These are phyloP conservation scores for Coelastrella sp. DNA, from an alignment of 139 green algal genomes.

Conservation along the genomic window DNA sequence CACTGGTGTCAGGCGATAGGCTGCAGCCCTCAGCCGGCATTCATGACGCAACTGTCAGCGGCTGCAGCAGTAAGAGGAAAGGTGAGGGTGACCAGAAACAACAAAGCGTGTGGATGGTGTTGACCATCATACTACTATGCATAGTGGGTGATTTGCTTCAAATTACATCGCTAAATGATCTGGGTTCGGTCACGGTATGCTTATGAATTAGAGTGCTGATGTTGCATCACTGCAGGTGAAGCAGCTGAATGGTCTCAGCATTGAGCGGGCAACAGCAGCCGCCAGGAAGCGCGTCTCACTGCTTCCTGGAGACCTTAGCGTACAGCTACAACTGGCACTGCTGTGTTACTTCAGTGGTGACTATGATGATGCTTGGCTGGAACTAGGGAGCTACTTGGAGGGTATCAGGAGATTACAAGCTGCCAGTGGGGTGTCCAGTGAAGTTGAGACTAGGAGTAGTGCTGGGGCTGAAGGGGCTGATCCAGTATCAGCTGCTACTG, in stretches of 20 bases:
- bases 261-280: slow-evolving; percentile 61
- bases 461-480: background rate
- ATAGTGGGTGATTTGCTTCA: too few species aligned
- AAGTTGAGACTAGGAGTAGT: background rate
- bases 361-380: slow-evolving; percentile 68
- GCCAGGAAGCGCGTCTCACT: slow-evolving; percentile 62
- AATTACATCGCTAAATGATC: too few species aligned
- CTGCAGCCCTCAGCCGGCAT: slow-evolving; percentile 54
- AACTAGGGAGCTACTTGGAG: slow-evolving; percentile 62
- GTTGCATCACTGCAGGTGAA: background rate
- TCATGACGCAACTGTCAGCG: slow-evolving; percentile 58
- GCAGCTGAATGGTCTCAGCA: slow-evolving; percentile 37
- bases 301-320: slow-evolving; percentile 57
- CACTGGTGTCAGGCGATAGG: slow-evolving; percentile 62
- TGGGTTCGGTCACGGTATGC: too few species aligned
- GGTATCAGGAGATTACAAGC: background rate
- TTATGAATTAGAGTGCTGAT: too few species aligned
- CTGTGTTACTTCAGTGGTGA: slow-evolving; percentile 66
- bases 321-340: slow-evolving; percentile 67
- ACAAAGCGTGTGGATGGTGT: too few species aligned
- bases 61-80: slow-evolving; percentile 52
- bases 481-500: background rate
- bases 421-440: background rate
- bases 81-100: too few species aligned
- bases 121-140: too few species aligned